Base-by-base conservation (phyloP, 139 green algal genomes). In the Volvox reticuliferus region DNA sequence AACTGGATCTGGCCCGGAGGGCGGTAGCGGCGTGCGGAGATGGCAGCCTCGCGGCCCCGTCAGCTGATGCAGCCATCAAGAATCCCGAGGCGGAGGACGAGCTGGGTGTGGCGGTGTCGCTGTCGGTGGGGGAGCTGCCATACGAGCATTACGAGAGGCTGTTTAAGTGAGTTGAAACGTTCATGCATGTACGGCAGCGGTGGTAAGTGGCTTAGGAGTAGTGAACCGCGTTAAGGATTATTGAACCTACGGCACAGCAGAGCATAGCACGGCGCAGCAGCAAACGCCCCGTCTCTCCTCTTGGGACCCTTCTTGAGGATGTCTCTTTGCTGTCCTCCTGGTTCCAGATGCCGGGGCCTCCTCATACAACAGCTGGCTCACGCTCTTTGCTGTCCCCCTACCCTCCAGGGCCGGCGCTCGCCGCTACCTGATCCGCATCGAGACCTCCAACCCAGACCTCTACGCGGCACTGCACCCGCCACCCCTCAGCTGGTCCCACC, bases 341-440 rank as follows among this genome's bases (percentile, higher is more conserved):
- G n/a, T n/a, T n/a, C n/a, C n/a, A n/a, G n/a, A n/a, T n/a, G n/a
- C n/a, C n/a, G n/a, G n/a, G n/a, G n/a, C n/a, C n/a, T n/a, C n/a
- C n/a, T n/a, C n/a, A n/a, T n/a, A n/a, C n/a, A n/a, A n/a, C n/a
- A n/a, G n/a, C n/a, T n/a, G n/a, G n/a, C n/a, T n/a, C n/a, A n/a
- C n/a, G n/a, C n/a, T n/a, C n/a, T n/a, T n/a, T n/a, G n/a, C n/a
- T n/a, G 44, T 35, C 71, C 71, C 2, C 71, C 1, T 20, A 33
- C 71, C 1, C 76, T 62, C 0, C 30, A 91, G 88, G 32, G 88
- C 92, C 5, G 95, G 94, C 44, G 94, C 94, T 0, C 84, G 92
- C 19, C 92, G 95, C 71, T 97, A 97, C 93, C 93, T 97, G 86
- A 93, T 97, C 88, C 93, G 95, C 88, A 95, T 97, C 67, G 94